Conservation (phyloP, 768 basidiomycete species). For the Leccinum arenicola region DNA sequence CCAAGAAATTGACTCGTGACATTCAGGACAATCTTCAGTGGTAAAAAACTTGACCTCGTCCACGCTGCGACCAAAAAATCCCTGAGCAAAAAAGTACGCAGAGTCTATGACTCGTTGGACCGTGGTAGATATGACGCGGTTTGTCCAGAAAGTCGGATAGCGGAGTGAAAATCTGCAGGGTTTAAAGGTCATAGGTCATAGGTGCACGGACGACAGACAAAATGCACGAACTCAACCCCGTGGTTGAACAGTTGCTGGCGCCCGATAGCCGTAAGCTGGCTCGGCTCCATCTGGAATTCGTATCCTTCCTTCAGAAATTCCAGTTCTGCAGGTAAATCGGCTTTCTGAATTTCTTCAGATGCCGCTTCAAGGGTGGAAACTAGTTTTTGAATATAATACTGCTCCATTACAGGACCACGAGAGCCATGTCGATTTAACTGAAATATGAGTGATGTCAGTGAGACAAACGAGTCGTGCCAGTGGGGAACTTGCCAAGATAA, state of each 20-base stretch:
- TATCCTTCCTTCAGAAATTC: slow-evolving; percentile 39
- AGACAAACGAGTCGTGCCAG: neutral
- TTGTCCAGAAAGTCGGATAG: slow-evolving; percentile 19
- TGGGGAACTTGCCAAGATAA: slow-evolving; percentile 33
- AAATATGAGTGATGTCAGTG: neutral
- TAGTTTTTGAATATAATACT: slow-evolving; percentile 30
- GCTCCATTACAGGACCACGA: slow-evolving; percentile 33
- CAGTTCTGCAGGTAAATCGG: slow-evolving; percentile 31
- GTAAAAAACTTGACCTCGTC: slow-evolving; percentile 24
- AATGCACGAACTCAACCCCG: slow-evolving; percentile 34
- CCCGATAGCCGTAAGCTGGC: slow-evolving; percentile 37
- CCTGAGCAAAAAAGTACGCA: slow-evolving; percentile 38
- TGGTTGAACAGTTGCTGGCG: slow-evolving; percentile 38
- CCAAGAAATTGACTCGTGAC: slow-evolving; percentile 34
- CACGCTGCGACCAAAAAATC: slow-evolving; percentile 36
- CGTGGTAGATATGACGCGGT: slow-evolving; percentile 10
- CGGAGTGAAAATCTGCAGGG: slow-evolving; percentile 19
- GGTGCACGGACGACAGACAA: neutral
- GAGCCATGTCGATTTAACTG: slow-evolving; percentile 44
- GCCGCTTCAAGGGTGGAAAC: slow-evolving; percentile 29
- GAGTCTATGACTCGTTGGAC: slow-evolving; percentile 35
- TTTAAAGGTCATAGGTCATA: neutral
- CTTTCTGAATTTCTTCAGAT: slow-evolving; percentile 21
- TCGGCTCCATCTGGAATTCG: slow-evolving; percentile 29
- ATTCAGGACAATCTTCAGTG: slow-evolving; percentile 29